Evolutionary conservation across 306 rosid genomes (phyloP).

Genomic region (Malus sylvestris): DNA sequence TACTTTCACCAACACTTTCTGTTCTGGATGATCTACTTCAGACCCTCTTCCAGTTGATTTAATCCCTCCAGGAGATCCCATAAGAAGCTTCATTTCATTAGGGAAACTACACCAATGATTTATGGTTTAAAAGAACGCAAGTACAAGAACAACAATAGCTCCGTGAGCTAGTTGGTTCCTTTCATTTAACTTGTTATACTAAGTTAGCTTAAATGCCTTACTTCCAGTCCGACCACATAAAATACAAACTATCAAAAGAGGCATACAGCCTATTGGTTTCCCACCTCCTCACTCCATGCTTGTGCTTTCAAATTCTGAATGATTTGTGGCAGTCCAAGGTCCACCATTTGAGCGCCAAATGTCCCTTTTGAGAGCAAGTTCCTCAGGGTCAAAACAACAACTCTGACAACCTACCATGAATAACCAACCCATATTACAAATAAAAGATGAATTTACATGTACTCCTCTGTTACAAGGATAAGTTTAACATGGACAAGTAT

Average conservation of each 20-base stretch:
- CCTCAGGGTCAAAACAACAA: constrained; percentile 77
- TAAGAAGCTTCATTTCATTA: constrained; percentile 18
- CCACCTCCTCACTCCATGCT: constrained; percentile 99
- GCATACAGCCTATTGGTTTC: constrained; percentile 18
- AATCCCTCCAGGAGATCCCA: constrained; percentile 92
- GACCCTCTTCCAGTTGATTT: constrained; percentile 74
- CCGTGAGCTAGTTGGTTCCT: neutral
- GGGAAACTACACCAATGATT: constrained; percentile 1
- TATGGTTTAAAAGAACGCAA: neutral
- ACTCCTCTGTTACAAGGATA: neutral
- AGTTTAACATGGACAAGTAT: constrained; percentile 5
- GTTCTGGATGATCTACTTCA: constrained; percentile 59
- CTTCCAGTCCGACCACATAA: neutral
- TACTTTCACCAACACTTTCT: too few species aligned
- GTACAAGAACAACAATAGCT: neutral
- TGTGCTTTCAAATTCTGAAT: constrained; percentile 96
- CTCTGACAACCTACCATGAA: constrained; percentile 87
- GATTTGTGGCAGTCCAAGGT: constrained; percentile 81
- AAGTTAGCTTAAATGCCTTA: neutral
- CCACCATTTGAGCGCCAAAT: constrained; percentile 96
- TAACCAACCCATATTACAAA: constrained; percentile 17
- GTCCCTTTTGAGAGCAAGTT: constrained; percentile 83
- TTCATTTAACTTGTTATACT: constrained; percentile 6
- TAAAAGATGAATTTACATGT: constrained; percentile 9
- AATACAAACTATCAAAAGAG: constrained; percentile 5